A percentile compares a stretch with the other conserved stretches of the same genome.
phyloP scores from a whole-genome alignment of 225 moss, liverwort and hornwort genomes.

The Climacium dendroides region DNA sequence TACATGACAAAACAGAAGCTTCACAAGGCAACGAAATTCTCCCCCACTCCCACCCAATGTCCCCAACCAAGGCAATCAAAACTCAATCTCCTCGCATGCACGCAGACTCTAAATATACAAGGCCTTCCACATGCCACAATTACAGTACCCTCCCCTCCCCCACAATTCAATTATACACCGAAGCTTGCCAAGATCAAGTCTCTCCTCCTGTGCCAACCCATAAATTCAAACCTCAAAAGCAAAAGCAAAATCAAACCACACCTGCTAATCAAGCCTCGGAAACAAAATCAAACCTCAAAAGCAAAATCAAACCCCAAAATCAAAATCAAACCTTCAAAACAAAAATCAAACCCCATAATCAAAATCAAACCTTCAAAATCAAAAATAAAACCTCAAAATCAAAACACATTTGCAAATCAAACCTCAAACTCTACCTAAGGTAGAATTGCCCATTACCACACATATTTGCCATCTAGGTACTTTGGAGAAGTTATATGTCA shows the following conservation, averaged over 20 bases:
- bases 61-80: neutral
- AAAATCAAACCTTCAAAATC: no score
- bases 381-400: no score
- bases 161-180: neutral
- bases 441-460: no score
- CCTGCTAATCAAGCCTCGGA: no score
- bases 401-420: no score
- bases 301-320: no score
- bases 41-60: neutral
- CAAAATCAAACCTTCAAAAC: no score
- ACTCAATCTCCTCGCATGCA: slow-evolving; percentile 2
- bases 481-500: no score
- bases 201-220: neutral
- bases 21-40: neutral
- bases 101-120: neutral
- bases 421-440: no score
- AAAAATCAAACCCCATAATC: no score
- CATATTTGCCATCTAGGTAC: no score
- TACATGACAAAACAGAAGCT: neutral
- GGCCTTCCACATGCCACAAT: neutral
- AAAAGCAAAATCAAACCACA: neutral
- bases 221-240: neutral
- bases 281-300: no score
- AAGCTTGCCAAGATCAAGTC: neutral
- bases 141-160: neutral